Conservation (phyloP, 306 rosid species). For the Leucaena leucocephala region DNA sequence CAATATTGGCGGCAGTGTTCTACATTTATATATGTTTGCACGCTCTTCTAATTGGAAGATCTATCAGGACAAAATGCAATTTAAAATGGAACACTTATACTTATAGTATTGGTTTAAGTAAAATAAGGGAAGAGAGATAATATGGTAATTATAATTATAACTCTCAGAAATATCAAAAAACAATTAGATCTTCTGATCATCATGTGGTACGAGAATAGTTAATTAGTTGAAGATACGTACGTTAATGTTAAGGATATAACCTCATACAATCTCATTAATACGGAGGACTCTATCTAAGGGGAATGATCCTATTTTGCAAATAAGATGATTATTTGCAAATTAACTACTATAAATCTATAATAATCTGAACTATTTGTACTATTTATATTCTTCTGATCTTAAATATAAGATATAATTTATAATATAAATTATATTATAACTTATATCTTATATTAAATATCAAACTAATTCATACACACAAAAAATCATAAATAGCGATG, state of each 20-base stretch:
- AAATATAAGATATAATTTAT: no score
- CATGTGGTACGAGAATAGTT: neutral
- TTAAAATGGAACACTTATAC: no score
- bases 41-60: no score
- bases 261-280: no score
- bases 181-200: neutral
- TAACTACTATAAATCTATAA: neutral
- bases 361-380: neutral
- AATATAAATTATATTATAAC: no score
- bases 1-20: neutral
- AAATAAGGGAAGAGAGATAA: neutral
- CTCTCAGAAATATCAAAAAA: neutral
- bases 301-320: neutral
- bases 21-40: no score
- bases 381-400: no score
- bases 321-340: neutral
- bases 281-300: neutral
- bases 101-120: no score
- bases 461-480: no score
- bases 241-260: neutral
- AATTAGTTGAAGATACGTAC: neutral
- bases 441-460: no score
- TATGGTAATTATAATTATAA: neutral
- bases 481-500: neutral
- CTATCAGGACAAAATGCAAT: no score